phyloP scores from a whole-genome alignment of 768 basidiomycete genomes.

The Mycena rosella region DNA sequence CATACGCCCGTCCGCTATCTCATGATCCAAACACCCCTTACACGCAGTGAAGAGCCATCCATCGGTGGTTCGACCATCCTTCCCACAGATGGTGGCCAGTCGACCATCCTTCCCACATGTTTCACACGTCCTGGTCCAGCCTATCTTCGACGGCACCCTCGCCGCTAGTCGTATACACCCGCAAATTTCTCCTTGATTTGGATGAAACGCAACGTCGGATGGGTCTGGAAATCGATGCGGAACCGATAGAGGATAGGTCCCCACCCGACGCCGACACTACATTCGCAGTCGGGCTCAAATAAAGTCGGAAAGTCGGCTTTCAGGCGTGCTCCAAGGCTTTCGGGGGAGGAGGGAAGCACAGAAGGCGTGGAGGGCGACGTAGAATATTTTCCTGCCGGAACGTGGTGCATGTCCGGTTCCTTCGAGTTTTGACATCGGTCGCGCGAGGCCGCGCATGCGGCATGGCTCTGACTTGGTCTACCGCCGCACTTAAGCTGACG shows the following conservation, averaged over 20 bases:
- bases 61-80: not conserved
- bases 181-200: slow-evolving; percentile 26
- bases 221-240: not conserved
- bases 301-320: slow-evolving; percentile 6
- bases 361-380: no score
- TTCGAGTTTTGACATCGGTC: no score
- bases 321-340: not conserved
- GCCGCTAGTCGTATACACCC: not conserved
- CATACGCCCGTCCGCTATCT: no score
- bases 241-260: slow-evolving; percentile 7
- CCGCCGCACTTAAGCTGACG: no score
- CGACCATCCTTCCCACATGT: slow-evolving; percentile 19
- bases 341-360: no score
- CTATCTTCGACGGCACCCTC: not conserved
- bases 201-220: not conserved
- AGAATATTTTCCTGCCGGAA: no score
- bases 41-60: not conserved
- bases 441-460: no score
- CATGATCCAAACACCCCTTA: slow-evolving; percentile 5
- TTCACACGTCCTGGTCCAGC: slow-evolving; percentile 13
- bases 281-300: not conserved
- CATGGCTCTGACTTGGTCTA: no score
- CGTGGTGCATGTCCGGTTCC: no score
- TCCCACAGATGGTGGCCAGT: slow-evolving; percentile 1
- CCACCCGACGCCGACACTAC: slow-evolving; percentile 11